phyloP scores from a whole-genome alignment of 2,329 filamentous ascomycete genomes.

The Dendrostoma leiphaemia region DNA sequence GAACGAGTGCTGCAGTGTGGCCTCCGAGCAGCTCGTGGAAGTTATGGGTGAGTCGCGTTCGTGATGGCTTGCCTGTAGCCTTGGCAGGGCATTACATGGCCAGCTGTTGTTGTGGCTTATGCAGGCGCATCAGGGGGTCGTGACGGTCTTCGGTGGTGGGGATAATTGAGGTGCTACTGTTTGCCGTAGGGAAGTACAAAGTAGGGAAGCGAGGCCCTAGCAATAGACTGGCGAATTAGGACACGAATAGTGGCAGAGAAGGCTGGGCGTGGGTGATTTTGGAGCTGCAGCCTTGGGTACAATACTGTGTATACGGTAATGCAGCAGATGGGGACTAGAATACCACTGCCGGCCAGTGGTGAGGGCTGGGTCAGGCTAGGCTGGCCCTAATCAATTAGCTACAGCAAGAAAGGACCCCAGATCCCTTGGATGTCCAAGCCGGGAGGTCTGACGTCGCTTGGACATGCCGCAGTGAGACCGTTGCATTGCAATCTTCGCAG shows the following conservation, averaged over 20 bases:
- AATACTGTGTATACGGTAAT: neutral
- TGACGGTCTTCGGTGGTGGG: neutral
- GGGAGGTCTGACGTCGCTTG: neutral
- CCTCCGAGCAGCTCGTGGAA: slow-evolving; percentile 9
- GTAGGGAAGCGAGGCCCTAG: too few species aligned
- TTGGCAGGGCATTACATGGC: slow-evolving; percentile 17
- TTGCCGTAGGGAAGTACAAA: too few species aligned
- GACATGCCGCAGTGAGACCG: neutral
- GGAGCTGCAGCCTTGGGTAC: slow-evolving; percentile 9
- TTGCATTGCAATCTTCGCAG: too few species aligned
- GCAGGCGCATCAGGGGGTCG: slow-evolving; percentile 3
- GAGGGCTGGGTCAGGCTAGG: slow-evolving; percentile 2
- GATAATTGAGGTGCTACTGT: too few species aligned
- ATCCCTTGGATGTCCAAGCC: too few species aligned
- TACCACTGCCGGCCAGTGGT: neutral
- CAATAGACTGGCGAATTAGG: slow-evolving; percentile 10
- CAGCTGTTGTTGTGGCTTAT: slow-evolving; percentile 11
- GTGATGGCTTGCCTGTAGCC: neutral
- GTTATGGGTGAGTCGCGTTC: neutral
- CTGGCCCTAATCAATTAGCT: neutral
- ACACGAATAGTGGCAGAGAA: slow-evolving; percentile 13
- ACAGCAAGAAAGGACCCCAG: neutral
- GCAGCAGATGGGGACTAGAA: neutral
- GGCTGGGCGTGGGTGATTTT: slow-evolving; percentile 13
- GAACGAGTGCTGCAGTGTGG: slow-evolving; percentile 19